These are phyloP conservation scores for Catenaria anguillulae DNA, from an alignment of 371 early-diverging fungal genomes.

Conservation along the genomic window DNA sequence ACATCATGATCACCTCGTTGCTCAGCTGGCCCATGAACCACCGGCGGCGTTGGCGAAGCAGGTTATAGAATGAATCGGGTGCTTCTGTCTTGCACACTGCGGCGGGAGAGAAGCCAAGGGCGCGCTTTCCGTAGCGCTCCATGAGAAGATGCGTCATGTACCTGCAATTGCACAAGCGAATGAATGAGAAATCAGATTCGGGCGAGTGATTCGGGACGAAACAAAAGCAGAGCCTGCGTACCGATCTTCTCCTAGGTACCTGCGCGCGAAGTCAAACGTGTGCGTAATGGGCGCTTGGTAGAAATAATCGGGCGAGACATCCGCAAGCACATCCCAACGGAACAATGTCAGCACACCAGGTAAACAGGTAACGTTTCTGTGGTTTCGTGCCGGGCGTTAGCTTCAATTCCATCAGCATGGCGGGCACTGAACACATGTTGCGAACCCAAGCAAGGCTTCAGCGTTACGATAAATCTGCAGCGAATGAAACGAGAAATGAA, in stretches of 20 bases:
- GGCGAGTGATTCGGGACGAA: too few relatives aligned
- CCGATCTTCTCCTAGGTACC: constrained; percentile 19
- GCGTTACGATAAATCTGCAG: constrained; percentile 17
- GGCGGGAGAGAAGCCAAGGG: constrained; percentile 8
- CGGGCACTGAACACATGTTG: too few relatives aligned
- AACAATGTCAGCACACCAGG: constrained; percentile 27
- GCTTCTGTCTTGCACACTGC: too few relatives aligned
- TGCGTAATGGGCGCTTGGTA: constrained; percentile 12
- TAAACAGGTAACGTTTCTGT: constrained; percentile 22
- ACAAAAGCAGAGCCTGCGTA: too few relatives aligned
- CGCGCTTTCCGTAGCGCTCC: not conserved
- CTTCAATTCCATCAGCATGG: too few relatives aligned
- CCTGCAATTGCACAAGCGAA: too few relatives aligned
- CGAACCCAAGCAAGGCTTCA: too few relatives aligned
- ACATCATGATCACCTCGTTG: constrained; percentile 16
- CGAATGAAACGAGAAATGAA: too few relatives aligned
- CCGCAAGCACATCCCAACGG: constrained; percentile 13
- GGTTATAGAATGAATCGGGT: constrained; percentile 1
- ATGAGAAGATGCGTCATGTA: constrained; percentile 18
- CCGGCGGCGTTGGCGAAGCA: constrained; percentile 6
- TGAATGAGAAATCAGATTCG: too few relatives aligned
- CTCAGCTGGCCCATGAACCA: constrained; percentile 16
- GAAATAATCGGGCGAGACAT: constrained; percentile 19
- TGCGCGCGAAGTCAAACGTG: constrained; percentile 9
- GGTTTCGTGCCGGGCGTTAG: too few relatives aligned